Evolutionary conservation across 148 eudicot genomes (phyloP), one percentile per base, ranked within the genome.

Genomic region (Pharnaceum exiguum): DNA sequence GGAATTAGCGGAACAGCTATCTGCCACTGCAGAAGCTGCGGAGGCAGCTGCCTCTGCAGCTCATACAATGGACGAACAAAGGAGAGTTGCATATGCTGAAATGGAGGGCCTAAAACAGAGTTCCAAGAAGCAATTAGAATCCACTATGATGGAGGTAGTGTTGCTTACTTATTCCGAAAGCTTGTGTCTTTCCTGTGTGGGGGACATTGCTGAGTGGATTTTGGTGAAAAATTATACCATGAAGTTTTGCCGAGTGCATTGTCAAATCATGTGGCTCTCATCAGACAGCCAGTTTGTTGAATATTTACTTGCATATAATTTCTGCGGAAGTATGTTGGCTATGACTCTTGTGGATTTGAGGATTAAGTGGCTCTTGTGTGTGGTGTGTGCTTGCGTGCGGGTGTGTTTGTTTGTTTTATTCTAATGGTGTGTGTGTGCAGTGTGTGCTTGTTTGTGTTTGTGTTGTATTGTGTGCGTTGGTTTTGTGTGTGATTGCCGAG

Each of bases 11-110:
- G 98, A 83, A 46, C 88, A 81, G 63, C 80, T 93, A 49, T 71
- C 90, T 67, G 96, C 85, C 65, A 93, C 98, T 51, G 98, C 98
- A 58, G 95, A 83, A 66, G 98, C 98, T 36, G 96, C 96, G 27
- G 89, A 76, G 67, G 83, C 86, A 62, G 98, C 98, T 36, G 98
- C 98, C 49, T 79, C 90, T 75, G 98, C 98, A 48, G 98, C 98
- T 81, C 85, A 85, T 76, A 85, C 80, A 18, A 88, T 93, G 95
- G 90, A 88, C 57, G 83, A 83, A 69, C 98, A 93, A 56, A 81
- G 98, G 71, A 85, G 81, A 76, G 64, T 81, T 72, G 84, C 89
- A 50, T 78, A 75, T 82, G 78, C 77, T 15, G 90, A 85, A 67
- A 76, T 85, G 62, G 91, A 85, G 62, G 86, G 75, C 38, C 48